Conservation (phyloP, 495 filamentous ascomycete species). For the Podospora fimiseda region DNA sequence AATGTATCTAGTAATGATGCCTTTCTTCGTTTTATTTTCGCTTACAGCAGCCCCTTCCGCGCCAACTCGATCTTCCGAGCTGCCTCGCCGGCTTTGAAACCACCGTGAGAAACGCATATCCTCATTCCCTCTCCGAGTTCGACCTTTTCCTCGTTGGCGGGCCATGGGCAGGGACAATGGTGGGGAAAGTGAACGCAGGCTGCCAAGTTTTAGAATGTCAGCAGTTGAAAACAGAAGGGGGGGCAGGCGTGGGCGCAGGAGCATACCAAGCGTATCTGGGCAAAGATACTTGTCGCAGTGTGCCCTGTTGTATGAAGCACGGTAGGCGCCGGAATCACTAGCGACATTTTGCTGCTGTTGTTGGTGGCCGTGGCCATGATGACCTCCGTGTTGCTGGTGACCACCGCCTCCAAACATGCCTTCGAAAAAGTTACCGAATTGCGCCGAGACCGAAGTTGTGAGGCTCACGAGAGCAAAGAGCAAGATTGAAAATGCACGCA, state of each 20-base stretch:
- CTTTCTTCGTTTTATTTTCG: background rate
- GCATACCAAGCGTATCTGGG: slow-evolving; percentile 65
- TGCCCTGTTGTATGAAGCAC: slow-evolving; percentile 58
- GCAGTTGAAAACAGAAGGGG: background rate
- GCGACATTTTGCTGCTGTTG: slow-evolving; percentile 67
- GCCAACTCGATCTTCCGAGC: slow-evolving; percentile 74
- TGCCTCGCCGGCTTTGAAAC: slow-evolving; percentile 68
- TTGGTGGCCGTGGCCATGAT: slow-evolving; percentile 30
- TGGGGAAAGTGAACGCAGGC: slow-evolving; percentile 90
- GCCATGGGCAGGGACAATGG: slow-evolving; percentile 86
- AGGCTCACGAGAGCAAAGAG: slow-evolving; percentile 25
- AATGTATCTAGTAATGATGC: background rate
- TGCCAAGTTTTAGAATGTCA: slow-evolving; percentile 6
- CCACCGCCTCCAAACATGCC: slow-evolving; percentile 56
- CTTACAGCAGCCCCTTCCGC: slow-evolving; percentile 75
- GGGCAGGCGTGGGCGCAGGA: background rate
- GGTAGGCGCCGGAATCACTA: slow-evolving; percentile 73
- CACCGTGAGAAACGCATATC: slow-evolving; percentile 75
- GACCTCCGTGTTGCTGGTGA: slow-evolving; percentile 24
- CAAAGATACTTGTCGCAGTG: slow-evolving; percentile 89
- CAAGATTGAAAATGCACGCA: slow-evolving; percentile 29
- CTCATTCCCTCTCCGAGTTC: slow-evolving; percentile 77
- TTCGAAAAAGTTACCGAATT: slow-evolving; percentile 90
- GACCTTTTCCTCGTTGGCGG: slow-evolving; percentile 76
- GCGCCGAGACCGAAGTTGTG: slow-evolving; percentile 35